phyloP scores from a whole-genome alignment of 2,329 filamentous ascomycete genomes.

The Phialophora chinensis region DNA sequence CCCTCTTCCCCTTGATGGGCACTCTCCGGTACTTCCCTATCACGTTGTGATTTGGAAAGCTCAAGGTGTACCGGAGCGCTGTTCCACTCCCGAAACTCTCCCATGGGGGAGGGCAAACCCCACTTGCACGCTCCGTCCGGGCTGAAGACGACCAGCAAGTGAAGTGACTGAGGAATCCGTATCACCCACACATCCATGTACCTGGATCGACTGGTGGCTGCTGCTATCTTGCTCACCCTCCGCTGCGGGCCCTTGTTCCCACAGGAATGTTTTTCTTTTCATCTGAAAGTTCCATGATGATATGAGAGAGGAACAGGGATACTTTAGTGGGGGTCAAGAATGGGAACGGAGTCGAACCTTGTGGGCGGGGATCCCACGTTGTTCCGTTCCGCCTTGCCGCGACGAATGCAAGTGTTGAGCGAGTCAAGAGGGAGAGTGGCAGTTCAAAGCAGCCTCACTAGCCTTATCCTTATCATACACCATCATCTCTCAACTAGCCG shows the following conservation, averaged over 20 bases:
- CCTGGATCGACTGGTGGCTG: slow-evolving; percentile 1
- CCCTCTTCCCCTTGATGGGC: not conserved
- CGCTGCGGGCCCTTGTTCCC: slow-evolving; percentile 2
- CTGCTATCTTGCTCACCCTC: slow-evolving; percentile 14
- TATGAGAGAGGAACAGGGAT: slow-evolving; percentile 8
- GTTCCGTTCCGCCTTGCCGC: slow-evolving; percentile 34
- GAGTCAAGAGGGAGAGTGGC: not conserved
- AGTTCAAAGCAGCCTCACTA: slow-evolving; percentile 24
- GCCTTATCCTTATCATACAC: slow-evolving; percentile 31
- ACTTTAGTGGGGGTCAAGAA: slow-evolving; percentile 12
- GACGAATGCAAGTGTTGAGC: slow-evolving; percentile 10
- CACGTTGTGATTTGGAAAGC: slow-evolving; percentile 2
- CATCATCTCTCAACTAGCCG: slow-evolving; percentile 21
- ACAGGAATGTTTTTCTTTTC: slow-evolving; percentile 6
- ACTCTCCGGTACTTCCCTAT: slow-evolving; percentile 10
- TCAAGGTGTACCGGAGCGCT: not conserved
- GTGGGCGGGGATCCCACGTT: slow-evolving; percentile 35
- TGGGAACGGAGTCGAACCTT: not conserved
- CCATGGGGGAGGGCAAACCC: slow-evolving; percentile 17
- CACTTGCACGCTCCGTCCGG: not conserved
- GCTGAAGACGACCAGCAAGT: not conserved
- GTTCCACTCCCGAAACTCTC: slow-evolving; percentile 8
- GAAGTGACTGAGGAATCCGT: slow-evolving; percentile 2
- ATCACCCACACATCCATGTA: slow-evolving; percentile 2
- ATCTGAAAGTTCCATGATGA: not conserved